Conservation (phyloP, 2,329 filamentous ascomycete species). For the Calonectria pseudoturangicola region DNA sequence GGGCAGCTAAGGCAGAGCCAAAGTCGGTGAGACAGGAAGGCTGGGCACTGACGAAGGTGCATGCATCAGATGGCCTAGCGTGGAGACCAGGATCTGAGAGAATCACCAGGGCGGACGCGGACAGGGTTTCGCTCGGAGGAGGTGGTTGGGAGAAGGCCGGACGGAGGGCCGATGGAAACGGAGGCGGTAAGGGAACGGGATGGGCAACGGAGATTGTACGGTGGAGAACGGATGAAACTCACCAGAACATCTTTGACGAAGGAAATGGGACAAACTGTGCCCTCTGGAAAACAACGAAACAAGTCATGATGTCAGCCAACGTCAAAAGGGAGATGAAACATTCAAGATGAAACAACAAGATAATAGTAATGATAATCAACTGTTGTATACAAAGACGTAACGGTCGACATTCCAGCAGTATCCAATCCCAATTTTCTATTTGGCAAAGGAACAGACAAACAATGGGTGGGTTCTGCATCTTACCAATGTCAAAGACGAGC, state of each 20-base stretch:
- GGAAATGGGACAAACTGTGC: slow-evolving; percentile 87
- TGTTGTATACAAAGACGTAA: not conserved
- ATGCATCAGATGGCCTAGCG: slow-evolving; percentile 46
- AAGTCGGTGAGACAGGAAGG: slow-evolving; percentile 52
- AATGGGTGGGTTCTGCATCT: slow-evolving; percentile 45
- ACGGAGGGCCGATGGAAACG: slow-evolving; percentile 50
- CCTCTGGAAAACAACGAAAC: slow-evolving; percentile 71
- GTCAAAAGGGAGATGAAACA: not conserved
- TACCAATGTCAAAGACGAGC: slow-evolving; percentile 63
- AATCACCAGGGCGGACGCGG: slow-evolving; percentile 43
- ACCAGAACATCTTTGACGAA: slow-evolving; percentile 90
- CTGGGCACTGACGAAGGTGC: slow-evolving; percentile 40
- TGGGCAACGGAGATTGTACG: slow-evolving; percentile 44
- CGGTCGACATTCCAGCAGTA: slow-evolving; percentile 6
- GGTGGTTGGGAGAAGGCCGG: slow-evolving; percentile 49
- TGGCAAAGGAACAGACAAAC: not conserved
- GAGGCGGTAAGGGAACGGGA: slow-evolving; percentile 45
- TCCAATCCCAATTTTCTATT: not conserved
- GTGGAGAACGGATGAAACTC: slow-evolving; percentile 64
- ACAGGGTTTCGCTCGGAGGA: slow-evolving; percentile 45
- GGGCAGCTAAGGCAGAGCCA: slow-evolving; percentile 39
- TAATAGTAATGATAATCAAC: slow-evolving; percentile 26
- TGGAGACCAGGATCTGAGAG: slow-evolving; percentile 35
- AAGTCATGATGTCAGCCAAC: slow-evolving; percentile 31
- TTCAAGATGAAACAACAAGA: slow-evolving; percentile 31